Percentiles rank a stretch among this genome's conserved stretches.
These are phyloP conservation scores for Hsuehochloa calcarea DNA, from an alignment of 176 grass and related monocot genomes.

Conservation along the genomic window DNA sequence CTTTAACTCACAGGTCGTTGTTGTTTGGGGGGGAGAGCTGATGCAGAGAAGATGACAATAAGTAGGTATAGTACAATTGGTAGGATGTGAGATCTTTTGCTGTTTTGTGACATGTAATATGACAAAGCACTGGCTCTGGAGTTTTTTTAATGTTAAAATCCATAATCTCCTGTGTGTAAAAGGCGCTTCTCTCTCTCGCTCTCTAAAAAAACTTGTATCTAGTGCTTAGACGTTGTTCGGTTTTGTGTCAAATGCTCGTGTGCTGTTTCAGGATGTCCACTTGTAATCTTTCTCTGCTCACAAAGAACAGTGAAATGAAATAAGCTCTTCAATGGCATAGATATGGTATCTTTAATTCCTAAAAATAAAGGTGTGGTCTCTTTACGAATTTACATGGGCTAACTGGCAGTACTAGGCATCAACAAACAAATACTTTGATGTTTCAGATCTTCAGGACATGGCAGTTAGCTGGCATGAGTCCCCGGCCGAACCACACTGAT, in stretches of 20 bases:
- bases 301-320: slow-evolving; percentile 7
- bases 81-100: slow-evolving; percentile 18
- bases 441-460: slow-evolving; percentile 15
- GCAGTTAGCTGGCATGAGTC: not conserved
- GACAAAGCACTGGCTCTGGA: not conserved
- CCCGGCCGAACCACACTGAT: not conserved
- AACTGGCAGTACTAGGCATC: not conserved
- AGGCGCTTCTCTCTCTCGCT: not conserved
- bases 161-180: slow-evolving; percentile 1
- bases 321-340: not conserved
- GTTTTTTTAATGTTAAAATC: not conserved
- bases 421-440: not conserved
- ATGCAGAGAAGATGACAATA: slow-evolving; percentile 20
- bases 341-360: not conserved
- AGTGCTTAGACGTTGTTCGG: not conserved
- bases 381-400: not conserved
- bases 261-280: not conserved
- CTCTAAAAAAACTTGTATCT: not conserved
- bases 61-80: not conserved
- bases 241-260: not conserved
- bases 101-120: slow-evolving; percentile 37
- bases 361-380: no score
- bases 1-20: not conserved
- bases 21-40: not conserved
- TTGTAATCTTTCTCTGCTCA: not conserved